Base-by-base conservation (phyloP, 345 rosid genomes). In the Rhodamnia argentea region DNA sequence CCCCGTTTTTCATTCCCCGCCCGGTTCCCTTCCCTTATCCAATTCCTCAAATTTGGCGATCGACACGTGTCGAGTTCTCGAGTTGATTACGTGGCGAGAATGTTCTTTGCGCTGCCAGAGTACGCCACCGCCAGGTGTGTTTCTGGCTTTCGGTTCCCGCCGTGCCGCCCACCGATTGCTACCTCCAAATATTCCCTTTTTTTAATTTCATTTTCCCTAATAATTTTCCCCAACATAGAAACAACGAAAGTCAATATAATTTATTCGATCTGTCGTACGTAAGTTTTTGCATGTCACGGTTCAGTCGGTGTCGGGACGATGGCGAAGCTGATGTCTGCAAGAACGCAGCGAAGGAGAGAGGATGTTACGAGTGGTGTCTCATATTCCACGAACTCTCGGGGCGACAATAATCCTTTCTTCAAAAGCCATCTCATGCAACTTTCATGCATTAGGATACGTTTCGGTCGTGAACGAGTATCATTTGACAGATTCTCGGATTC, bases 331-430 rank as follows among this genome's bases (percentile, higher is more conserved):
- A 54, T 1, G 8, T 55, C 24, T 55, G 3, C 24, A 55, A 7
- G 58, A 22, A 22, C 13, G 76, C 44, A 8, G 44, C 15, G 76
- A 29, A 29, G 76, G 76, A 64, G 37, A 29, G 1, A 57, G 42
- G 76, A 29, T 4, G 76, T 29, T 29, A 7, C 76, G 9, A 29
- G 42, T 15, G 76, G 29, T 7, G 76, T 62, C 18, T 62, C 8
- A 9, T 1, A 47, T 60, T 24, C 6, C 75, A 60, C 9, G 7
- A 10, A 22, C n/a, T 13, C 24, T 60, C 75, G 29, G 29, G n/a
- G 15, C 7, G 0, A 10, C 4, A 5, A 5, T 78, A 22, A 78
- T 1, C 51, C 15, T 5, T 0, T 0, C 0, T 15, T 4, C 47
- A 14, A 81, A 15, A 14, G 10, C 10, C 54, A 81, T 84, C 10